Conservation (phyloP, 2,329 filamentous ascomycete genomes). For the Verticillium dahliae region DNA sequence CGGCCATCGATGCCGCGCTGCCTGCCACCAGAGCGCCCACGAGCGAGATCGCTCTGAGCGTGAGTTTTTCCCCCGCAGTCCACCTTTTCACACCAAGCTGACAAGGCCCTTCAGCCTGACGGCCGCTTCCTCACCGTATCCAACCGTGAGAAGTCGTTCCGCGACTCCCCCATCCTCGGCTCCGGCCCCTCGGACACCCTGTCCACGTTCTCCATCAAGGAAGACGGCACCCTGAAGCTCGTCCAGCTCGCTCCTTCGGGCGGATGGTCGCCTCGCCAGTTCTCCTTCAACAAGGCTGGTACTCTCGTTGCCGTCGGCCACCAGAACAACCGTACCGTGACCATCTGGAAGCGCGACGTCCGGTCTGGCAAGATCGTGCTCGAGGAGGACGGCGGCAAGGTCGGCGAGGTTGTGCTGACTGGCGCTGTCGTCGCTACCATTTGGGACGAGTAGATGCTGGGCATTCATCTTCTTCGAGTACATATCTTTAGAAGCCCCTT, state of each 20-base stretch:
- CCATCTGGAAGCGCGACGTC: conserved; percentile 12
- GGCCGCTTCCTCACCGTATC: conserved; percentile 5
- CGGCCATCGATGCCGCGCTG: conserved; percentile 8
- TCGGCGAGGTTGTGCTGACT: conserved; percentile 8
- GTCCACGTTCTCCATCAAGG: conserved; percentile 11
- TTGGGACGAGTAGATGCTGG: conserved; percentile 9
- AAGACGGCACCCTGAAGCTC: conserved; percentile 10
- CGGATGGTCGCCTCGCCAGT: conserved; percentile 11
- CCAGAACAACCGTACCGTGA: conserved; percentile 11
- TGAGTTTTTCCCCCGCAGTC: not conserved
- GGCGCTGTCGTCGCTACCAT: conserved; percentile 12
- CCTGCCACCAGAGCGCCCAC: conserved; percentile 10
- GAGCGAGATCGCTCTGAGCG: conserved; percentile 14
- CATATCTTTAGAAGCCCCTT: not conserved
- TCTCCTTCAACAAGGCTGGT: conserved; percentile 12
- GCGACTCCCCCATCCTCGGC: conserved; percentile 10
- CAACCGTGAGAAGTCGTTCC: conserved; percentile 11
- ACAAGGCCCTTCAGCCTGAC: not conserved
- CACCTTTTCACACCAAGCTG: not conserved
- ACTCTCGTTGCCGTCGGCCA: conserved; percentile 9
- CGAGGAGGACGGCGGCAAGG: conserved; percentile 14
- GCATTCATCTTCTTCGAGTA: not conserved
- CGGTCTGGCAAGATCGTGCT: conserved; percentile 10
- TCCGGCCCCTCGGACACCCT: conserved; percentile 11
- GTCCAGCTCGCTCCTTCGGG: conserved; percentile 11